phyloP scores from a whole-genome alignment of 768 basidiomycete species.

The Rhodotorula diobovata region DNA sequence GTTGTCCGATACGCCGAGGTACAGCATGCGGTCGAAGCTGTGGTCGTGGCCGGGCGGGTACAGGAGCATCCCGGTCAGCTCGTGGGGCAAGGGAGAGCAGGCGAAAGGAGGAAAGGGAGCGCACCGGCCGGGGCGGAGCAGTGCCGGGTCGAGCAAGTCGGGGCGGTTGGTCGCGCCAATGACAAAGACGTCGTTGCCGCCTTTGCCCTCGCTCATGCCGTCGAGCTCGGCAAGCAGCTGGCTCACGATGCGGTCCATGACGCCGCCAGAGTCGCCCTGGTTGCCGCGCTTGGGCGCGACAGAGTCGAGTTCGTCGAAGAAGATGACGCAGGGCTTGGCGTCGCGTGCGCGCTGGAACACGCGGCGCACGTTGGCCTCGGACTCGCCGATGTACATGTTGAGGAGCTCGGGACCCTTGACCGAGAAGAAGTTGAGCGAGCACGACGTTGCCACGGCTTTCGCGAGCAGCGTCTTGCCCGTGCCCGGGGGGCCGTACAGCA shows the following conservation, averaged over 20 bases:
- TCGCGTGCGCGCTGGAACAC: slow-evolving; percentile 72
- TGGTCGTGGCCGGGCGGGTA: no score
- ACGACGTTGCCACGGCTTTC: slow-evolving; percentile 86
- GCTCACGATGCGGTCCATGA: slow-evolving; percentile 91
- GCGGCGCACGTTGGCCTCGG: slow-evolving; percentile 82
- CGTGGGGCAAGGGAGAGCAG: not conserved
- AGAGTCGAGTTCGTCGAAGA: slow-evolving; percentile 94
- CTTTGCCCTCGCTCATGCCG: slow-evolving; percentile 63
- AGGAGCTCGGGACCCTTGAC: slow-evolving; percentile 95
- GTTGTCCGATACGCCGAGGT: slow-evolving; percentile 83
- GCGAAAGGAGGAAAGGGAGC: not conserved
- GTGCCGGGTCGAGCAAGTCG: slow-evolving; percentile 87
- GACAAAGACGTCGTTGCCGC: slow-evolving; percentile 63
- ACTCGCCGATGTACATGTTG: slow-evolving; percentile 95
- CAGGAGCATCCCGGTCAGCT: no score
- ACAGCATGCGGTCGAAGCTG: slow-evolving; percentile 95
- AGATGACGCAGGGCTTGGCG: slow-evolving; percentile 75
- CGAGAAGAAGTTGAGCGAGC: slow-evolving; percentile 77
- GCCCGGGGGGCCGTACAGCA: slow-evolving; percentile 92
- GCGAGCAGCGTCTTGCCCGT: slow-evolving; percentile 98
- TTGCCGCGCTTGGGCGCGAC: slow-evolving; percentile 77
- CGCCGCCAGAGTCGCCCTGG: slow-evolving; percentile 85
- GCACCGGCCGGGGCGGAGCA: slow-evolving; percentile 77
- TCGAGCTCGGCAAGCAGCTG: slow-evolving; percentile 91
- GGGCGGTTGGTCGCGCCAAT: slow-evolving; percentile 95